Base-by-base conservation (phyloP, 164 flowering plant species). In the Kingdonia uniflora region DNA sequence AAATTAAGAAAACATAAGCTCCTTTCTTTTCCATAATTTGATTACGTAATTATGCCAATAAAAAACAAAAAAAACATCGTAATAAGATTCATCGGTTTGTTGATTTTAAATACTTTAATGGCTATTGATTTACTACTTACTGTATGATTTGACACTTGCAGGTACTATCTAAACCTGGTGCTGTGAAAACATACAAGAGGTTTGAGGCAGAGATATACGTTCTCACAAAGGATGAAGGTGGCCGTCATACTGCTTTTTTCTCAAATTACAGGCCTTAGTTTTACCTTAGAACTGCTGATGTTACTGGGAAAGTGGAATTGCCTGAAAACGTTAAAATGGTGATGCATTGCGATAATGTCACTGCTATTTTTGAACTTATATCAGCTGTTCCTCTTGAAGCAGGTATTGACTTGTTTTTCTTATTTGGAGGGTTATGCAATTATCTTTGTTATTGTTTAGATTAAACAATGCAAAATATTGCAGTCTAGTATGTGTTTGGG, bases 281-380 rank as follows among this genome's bases (percentile, higher is more conserved):
- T 66, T 94, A 87, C 64, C n/a, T 94, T 85, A 81, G 99, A 57
- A 94, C 97, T 43, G 97, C 99, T 17, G 96, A 89, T 77, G 56
- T 94, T 47, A 87, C 95, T 57, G 99, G 95, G 47, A 94, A 79
- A 70, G 94, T 94, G 20, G 85, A 87, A 60, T 73, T 89, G 71
- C 97, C 97, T 23, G 96, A 81, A 67, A 69, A 70, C 66, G 86
- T 89, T n/a, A 87, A 87, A 90, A 94, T 94, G 99, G 99, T 94
- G 57, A 80, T 94, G 92, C 99, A 96, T 54, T 97, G 99, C 47
- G 99, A 94, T 68, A 89, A 94, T 65, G 95, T 94, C 26, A 87
- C 95, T 55, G 97, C 96, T 45, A 64, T 55, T 60, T 89, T 94
- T 68, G 97, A 89, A 77, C 71, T 94, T 56, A 85, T 87, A 51